These are phyloP conservation scores for Phaeolepiota aurea DNA, from an alignment of 768 basidiomycete genomes.

Conservation along the genomic window DNA sequence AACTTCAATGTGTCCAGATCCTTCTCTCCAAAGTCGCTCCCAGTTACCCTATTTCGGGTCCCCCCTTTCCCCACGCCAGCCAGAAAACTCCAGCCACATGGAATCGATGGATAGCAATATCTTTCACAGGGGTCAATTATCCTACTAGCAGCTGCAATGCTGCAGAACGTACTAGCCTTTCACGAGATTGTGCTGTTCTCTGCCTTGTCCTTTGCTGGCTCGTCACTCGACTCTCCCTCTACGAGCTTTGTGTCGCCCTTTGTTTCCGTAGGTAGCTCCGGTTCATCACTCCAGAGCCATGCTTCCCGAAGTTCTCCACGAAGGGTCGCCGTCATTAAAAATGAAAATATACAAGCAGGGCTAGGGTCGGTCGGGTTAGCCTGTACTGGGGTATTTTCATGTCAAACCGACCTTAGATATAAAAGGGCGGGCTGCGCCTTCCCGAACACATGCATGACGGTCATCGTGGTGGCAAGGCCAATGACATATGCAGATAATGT, in stretches of 20 bases:
- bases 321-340: conserved; percentile 45
- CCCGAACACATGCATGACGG: conserved; percentile 71
- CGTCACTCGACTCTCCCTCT: neutral
- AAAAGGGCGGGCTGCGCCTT: conserved; percentile 87
- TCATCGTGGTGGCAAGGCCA: conserved; percentile 72
- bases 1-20: no score
- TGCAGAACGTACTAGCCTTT: no score
- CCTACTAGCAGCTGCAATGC: no score
- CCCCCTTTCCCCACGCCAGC: neutral
- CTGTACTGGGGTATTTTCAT: neutral
- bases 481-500: conserved; percentile 62
- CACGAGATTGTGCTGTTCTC: neutral
- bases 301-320: conserved; percentile 65
- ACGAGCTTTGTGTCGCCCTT: conserved; percentile 6
- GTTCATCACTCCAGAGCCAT: conserved; percentile 67
- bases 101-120: no score
- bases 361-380: conserved; percentile 22
- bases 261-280: conserved; percentile 14
- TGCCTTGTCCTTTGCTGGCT: neutral
- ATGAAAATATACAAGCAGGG: conserved; percentile 71
- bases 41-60: no score
- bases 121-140: no score
- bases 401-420: conserved; percentile 65
- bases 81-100: neutral
- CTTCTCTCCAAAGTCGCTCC: no score